Evolutionary conservation across 2,329 filamentous ascomycete genomes (phyloP).

Genomic region (Xylariales sp.): DNA sequence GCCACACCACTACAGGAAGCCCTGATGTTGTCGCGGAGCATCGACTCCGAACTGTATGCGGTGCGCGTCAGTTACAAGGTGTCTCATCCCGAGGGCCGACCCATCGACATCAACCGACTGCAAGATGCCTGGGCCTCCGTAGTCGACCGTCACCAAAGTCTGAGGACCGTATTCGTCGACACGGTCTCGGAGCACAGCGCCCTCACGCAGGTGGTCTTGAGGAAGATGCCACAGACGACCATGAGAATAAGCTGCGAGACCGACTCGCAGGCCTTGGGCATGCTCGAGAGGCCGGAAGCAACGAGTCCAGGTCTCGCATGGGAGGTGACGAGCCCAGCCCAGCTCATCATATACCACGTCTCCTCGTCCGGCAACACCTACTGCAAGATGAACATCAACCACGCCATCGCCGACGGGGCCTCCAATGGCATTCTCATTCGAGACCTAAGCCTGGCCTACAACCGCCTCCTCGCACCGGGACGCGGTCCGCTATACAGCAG

Average conservation of each 20-base stretch:
- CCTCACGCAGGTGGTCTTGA: constrained; percentile 6
- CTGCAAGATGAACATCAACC: constrained; percentile 7
- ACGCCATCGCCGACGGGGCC: constrained; percentile 5
- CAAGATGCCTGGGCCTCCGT: constrained; percentile 5
- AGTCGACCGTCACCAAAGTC: constrained; percentile 3
- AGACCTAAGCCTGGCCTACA: constrained; percentile 3
- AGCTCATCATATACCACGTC: constrained; percentile 6
- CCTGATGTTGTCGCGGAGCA: constrained; percentile 32
- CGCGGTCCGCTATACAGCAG: constrained; percentile 4
- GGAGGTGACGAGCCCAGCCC: constrained; percentile 12
- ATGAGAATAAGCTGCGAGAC: not conserved
- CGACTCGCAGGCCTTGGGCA: not conserved
- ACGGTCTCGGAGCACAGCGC: constrained; percentile 4
- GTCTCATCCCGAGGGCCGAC: not conserved
- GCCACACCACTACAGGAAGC: constrained; percentile 51
- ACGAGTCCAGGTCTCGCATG: constrained; percentile 14
- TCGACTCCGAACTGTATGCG: constrained; percentile 6
- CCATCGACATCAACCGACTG: constrained; percentile 3
- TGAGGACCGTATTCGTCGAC: constrained; percentile 8
- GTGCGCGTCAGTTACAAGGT: constrained; percentile 4
- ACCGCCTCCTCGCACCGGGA: not conserved
- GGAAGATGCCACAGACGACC: not conserved
- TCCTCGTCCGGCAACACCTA: not conserved
- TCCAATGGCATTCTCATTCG: constrained; percentile 6
- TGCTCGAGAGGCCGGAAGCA: not conserved